Evolutionary conservation across 768 basidiomycete species (phyloP), one percentile per base, ranked within the genome.

Genomic region (Leccinum incarnatum): DNA sequence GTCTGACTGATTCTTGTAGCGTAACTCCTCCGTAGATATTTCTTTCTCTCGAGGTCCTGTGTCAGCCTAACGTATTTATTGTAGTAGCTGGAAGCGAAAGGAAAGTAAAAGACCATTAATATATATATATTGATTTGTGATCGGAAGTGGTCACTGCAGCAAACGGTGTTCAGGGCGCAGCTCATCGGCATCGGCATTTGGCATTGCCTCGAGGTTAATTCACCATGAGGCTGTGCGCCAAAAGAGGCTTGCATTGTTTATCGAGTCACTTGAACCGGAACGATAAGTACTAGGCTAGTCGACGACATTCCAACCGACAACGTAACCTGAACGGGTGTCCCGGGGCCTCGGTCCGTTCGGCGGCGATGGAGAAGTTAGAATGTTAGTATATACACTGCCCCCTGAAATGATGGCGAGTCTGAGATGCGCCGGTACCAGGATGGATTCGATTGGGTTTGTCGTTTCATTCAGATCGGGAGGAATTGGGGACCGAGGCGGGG

Each of bases 21-120:
- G 67, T 69, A 69, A 57, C 67, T 53, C 67, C 59, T 54, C 65
- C 59, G 69, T 47, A 71, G 69, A 71, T 67, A 68, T 60, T 60
- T 19, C n/a, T 19, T 42, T 19, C 11, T 42, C 40, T 62, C 66
- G 67, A 60, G 60, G 69, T 69, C 57, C 55, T 53, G 57, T 40
- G 58, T 61, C 65, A 54, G 36, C 55, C 51, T 54, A 49, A 62
- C 56, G 32, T 70, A 70, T 71, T 73, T 71, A 73, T 73, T 42
- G 15, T 40, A 40, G 62, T 60, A 60, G 58, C 59, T 32, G 69
- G 60, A 73, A 65, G 42, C 34, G 51, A 60, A 19, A 14, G 53
- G 49, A 61, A 59, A 34, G 27, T 42, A 42, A 49, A 42, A 49
- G 52, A 56, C 48, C 54, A 46, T 56, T 69, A 61, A 62, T 67